Evolutionary conservation across 2,329 filamentous ascomycete species (phyloP).

Genomic region (Herpotrichia juniperi): DNA sequence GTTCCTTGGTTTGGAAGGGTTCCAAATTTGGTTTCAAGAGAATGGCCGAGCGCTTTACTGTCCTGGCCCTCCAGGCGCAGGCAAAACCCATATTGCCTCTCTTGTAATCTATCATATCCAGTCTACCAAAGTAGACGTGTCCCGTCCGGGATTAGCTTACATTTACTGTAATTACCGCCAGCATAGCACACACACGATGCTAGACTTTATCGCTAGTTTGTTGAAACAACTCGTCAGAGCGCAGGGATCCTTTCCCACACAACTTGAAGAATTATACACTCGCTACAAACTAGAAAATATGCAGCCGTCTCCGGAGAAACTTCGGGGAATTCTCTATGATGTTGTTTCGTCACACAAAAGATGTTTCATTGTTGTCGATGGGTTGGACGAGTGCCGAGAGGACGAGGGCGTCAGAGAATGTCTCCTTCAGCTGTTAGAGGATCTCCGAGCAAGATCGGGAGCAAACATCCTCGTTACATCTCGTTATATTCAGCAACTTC

Average conservation of each 20-base stretch:
- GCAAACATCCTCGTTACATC: constrained; percentile 4
- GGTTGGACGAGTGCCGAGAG: constrained; percentile 5
- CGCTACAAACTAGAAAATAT: not conserved
- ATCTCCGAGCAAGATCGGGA: not conserved
- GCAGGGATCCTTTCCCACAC: not conserved
- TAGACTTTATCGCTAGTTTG: constrained; percentile 9
- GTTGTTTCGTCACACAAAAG: not conserved
- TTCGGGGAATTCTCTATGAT: not conserved
- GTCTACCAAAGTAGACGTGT: constrained; percentile 20
- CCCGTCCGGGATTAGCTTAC: constrained; percentile 47
- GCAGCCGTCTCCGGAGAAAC: not conserved
- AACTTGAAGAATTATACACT: not conserved
- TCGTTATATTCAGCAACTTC: not conserved
- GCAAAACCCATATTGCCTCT: constrained; percentile 36
- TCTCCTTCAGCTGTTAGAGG: not conserved
- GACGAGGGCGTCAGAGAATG: not conserved
- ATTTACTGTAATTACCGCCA: constrained; percentile 53
- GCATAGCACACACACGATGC: constrained; percentile 41
- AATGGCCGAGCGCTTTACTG: constrained; percentile 25
- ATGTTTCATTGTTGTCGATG: constrained; percentile 6
- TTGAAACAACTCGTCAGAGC: not conserved
- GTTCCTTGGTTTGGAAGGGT: constrained; percentile 17
- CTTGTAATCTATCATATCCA: constrained; percentile 19
- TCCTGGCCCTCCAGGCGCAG: constrained; percentile 30
- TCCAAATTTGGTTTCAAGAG: constrained; percentile 14